phyloP scores from a whole-genome alignment of 2,329 filamentous ascomycete species.

The Neofusicoccum kwambonambiense region DNA sequence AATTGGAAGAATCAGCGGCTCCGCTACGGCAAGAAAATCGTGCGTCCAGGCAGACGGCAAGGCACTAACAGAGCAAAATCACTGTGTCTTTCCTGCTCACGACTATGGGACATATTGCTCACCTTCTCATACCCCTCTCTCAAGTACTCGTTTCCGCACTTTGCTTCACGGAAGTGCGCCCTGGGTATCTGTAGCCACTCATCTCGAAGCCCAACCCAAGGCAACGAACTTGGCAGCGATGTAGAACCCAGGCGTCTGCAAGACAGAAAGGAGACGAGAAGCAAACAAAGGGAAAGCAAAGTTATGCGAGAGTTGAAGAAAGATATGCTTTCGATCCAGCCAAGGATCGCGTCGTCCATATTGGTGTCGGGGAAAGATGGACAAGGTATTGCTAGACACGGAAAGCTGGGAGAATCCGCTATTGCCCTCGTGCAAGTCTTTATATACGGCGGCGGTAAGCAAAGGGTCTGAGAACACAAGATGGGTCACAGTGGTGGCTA shows the following conservation, averaged over 20 bases:
- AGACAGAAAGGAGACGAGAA: neutral
- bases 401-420: neutral
- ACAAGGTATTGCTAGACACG: neutral
- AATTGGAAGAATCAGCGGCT: too few relatives aligned
- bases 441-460: too few relatives aligned
- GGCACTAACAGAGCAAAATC: too few relatives aligned
- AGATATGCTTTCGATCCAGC: neutral
- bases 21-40: too few relatives aligned
- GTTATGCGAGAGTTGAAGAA: too few relatives aligned
- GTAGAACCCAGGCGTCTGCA: neutral
- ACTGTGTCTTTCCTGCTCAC: too few relatives aligned
- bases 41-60: too few relatives aligned
- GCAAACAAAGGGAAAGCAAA: neutral
- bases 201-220: conserved; percentile 12
- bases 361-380: neutral
- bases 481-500: too few relatives aligned
- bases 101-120: neutral
- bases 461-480: too few relatives aligned
- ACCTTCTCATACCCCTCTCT: conserved; percentile 16
- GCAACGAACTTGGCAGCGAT: neutral
- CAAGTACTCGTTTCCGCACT: neutral
- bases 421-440: too few relatives aligned
- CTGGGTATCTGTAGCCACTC: conserved; percentile 6
- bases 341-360: neutral
- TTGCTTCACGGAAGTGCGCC: conserved; percentile 11